These are phyloP conservation scores for Blepharisma stoltei DNA, from an alignment of 73 alveolate genomes.

Conservation along the genomic window DNA sequence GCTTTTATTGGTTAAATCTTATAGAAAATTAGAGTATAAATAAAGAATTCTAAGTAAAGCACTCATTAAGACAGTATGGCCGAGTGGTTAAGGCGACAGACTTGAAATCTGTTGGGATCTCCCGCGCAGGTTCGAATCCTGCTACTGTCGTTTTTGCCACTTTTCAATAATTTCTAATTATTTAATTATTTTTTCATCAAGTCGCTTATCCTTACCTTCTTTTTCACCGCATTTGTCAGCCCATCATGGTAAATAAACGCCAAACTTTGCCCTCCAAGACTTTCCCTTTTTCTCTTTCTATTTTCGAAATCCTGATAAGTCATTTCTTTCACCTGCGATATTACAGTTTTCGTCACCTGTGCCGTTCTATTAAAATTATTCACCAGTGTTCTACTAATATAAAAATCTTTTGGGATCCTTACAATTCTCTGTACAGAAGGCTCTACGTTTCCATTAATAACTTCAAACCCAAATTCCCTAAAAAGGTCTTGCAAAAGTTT, in stretches of 20 bases:
- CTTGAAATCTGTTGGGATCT: too few relatives aligned
- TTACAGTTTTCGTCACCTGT: too few relatives aligned
- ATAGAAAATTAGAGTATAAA: too few relatives aligned
- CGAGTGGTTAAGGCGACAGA: too few relatives aligned
- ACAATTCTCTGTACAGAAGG: conserved; percentile 13
- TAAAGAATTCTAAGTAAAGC: too few relatives aligned
- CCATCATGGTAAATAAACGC: conserved; percentile 15
- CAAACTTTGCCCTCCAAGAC: neutral
- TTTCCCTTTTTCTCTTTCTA: conserved; percentile 8
- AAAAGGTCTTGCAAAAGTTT: neutral
- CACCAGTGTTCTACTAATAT: neutral
- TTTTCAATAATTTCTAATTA: neutral
- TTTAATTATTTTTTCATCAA: neutral
- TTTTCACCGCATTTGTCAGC: conserved; percentile 25
- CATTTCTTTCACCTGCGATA: neutral
- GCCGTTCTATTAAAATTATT: too few relatives aligned
- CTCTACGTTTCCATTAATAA: neutral
- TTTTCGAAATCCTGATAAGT: neutral
- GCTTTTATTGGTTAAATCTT: too few relatives aligned
- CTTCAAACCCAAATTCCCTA: conserved; percentile 1
- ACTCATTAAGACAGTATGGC: too few relatives aligned
- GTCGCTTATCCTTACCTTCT: neutral
- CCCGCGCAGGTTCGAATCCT: too few relatives aligned
- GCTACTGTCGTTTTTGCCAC: too few relatives aligned
- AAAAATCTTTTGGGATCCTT: conserved; percentile 12